Evolutionary conservation across 768 basidiomycete genomes (phyloP), one percentile per base, ranked within the genome.

Genomic region (Tylopilus sp.): DNA sequence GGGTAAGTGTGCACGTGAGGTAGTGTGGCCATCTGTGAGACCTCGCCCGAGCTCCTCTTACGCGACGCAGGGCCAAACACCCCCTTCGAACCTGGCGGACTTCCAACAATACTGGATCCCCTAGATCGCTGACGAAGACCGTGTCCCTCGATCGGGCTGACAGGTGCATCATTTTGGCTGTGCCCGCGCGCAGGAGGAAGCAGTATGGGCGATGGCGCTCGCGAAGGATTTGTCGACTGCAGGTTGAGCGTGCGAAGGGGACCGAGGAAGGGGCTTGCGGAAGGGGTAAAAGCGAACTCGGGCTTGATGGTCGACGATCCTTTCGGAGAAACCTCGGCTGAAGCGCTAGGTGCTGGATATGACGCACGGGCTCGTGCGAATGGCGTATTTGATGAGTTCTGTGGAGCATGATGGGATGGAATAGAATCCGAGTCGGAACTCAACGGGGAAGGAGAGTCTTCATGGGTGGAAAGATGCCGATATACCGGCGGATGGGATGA

Each of bases 261-360:
- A 0, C 85, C 89, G 21, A 92, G 79, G 77, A 92, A 90, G 1
- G 89, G 89, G 54, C 85, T 87, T 2, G 87, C 85, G 19, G 84
- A 85, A 1, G 89, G 89, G 1, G 89, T 89, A 61, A 78, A 75
- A 5, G 68, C 54, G 61, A 75, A 70, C 45, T 75, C 76, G 22
- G 70, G 58, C 38, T 66, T 70, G 50, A 60, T 48, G 36, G 45
- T 54, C 47, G 70, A 45, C 14, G 44, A 26, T 7, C 57, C 63
- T 48, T 56, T 67, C 13, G 62, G 66, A 25, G 68, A 69, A 31
- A 63, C 53, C 14, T 69, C 75, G 61, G 63, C 72, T 57, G 59
- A 70, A 31, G 53, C 4, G 24, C 47, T 63, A 4, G 49, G 22
- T 31, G 55, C 26, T 40, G 63, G 58, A 44, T 64, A 64, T 46